Percentiles rank a stretch among this genome's conserved stretches.
Conservation (phyloP, 371 early-diverging fungal genomes). For the Catenaria anguillulae region DNA sequence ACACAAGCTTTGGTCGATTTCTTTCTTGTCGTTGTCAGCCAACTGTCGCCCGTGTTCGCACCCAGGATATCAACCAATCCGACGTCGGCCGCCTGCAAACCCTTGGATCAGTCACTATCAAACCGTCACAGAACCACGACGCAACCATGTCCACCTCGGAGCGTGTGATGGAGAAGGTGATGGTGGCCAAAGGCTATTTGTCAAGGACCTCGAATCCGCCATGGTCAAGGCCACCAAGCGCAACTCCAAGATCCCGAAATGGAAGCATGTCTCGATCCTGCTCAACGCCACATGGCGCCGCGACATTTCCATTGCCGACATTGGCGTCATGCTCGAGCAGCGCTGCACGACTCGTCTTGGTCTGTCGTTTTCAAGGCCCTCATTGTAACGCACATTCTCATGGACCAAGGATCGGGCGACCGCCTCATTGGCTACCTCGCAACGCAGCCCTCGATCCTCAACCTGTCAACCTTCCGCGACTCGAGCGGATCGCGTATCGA, state of each 20-base stretch:
- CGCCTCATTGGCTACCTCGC: slow-evolving; percentile 51
- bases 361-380: slow-evolving; percentile 83
- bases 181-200: slow-evolving; percentile 1
- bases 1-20: too few species aligned
- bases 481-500: slow-evolving; percentile 26
- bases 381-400: slow-evolving; percentile 66
- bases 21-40: too few species aligned
- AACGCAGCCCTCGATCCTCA: slow-evolving; percentile 38
- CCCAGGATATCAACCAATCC: too few species aligned
- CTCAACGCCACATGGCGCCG: slow-evolving; percentile 15
- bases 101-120: too few species aligned
- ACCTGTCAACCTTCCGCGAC: slow-evolving; percentile 45
- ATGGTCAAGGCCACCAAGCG: slow-evolving; percentile 60
- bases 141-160: slow-evolving; percentile 6
- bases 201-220: slow-evolving; percentile 37
- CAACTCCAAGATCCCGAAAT: slow-evolving; percentile 60
- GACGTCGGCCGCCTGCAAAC: too few species aligned
- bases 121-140: too few species aligned
- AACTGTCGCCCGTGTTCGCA: too few species aligned
- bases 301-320: slow-evolving; percentile 26
- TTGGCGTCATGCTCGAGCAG: slow-evolving; percentile 32
- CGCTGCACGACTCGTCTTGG: slow-evolving; percentile 58
- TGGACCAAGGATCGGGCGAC: slow-evolving; percentile 62
- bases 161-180: slow-evolving; percentile 1
- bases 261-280: slow-evolving; percentile 40